Evolutionary conservation across 2,329 filamentous ascomycete genomes (phyloP), one percentile per base, ranked within the genome.

Genomic region (Exserohilum rostratum): DNA sequence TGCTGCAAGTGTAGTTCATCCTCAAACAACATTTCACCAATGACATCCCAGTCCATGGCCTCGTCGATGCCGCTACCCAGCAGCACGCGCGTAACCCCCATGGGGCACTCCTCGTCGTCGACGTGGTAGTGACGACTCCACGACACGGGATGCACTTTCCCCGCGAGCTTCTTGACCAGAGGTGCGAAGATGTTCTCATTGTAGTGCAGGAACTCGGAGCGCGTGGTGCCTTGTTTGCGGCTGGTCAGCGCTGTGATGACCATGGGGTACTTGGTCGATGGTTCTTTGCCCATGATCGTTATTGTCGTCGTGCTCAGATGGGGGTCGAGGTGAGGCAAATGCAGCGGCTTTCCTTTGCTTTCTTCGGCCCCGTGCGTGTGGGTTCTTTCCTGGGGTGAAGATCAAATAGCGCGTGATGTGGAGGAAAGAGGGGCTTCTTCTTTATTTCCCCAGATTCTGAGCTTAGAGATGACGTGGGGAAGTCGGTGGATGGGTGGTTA

Each of bases 1-100:
- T 62, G 61, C 49, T 64, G 61, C 39, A 39, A 58, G 25, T 64
- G 61, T 40, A 64, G 30, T 25, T 64, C 60, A n/a, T 64, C 61
- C 11, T 31, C 55, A 29, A 64, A 64, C 10, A 57, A 51, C 61
- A 64, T 64, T 11, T 57, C 55, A 18, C 61, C 55, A 17, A 59
- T 61, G 17, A 60, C 62, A 27, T 64, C 61, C 60, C 60, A 64
- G n/a, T 62, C 61, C 18, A 64, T 34, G n/a, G 48, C 50, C 5
- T 57, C 60, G 25, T 56, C 46, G 2, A 30, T 13, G 4, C 22
- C 40, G 13, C 57, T 58, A 10, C 60, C 60, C 13, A 64, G 45
- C 17, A 61, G 49, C 2, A 57, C 38, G 18, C 46, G 57, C 2
- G 60, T 30, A 11, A 64, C 20, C 1, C 61, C 61, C 7, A 31